These are phyloP conservation scores for Rhizopogon rudus DNA, from an alignment of 768 basidiomycete species.

Conservation along the genomic window DNA sequence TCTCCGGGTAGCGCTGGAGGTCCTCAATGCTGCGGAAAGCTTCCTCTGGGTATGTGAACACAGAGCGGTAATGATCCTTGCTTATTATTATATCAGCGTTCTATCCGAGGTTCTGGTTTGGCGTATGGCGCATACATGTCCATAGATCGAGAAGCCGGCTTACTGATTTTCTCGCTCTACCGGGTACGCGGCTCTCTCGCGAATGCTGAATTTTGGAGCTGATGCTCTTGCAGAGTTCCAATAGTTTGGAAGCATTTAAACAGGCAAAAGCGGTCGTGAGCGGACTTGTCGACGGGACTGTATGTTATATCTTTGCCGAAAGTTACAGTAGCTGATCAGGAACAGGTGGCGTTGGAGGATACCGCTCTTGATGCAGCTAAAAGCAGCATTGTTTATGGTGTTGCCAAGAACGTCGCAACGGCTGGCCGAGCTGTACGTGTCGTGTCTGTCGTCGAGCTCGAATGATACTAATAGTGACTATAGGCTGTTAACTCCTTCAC, in stretches of 20 bases:
- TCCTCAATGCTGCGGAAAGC: slow-evolving; percentile 90
- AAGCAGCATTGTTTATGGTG: slow-evolving; percentile 83
- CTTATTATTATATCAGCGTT: slow-evolving; percentile 46
- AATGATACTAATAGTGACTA: slow-evolving; percentile 3
- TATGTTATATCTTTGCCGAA: slow-evolving; percentile 30
- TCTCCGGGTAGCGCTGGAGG: slow-evolving; percentile 78
- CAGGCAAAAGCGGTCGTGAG: slow-evolving; percentile 76
- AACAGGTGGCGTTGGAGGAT: slow-evolving; percentile 73
- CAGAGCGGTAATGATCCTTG: slow-evolving; percentile 5
- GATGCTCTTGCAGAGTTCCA: slow-evolving; percentile 57
- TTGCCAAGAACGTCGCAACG: slow-evolving; percentile 79
- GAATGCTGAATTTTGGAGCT: not conserved
- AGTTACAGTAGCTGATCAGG: not conserved
- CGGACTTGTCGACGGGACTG: slow-evolving; percentile 79
- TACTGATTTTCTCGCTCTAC: slow-evolving; percentile 73
- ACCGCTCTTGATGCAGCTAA: slow-evolving; percentile 87
- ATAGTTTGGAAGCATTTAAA: slow-evolving; percentile 71
- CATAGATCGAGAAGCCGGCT: slow-evolving; percentile 73
- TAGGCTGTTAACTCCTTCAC: slow-evolving; percentile 81
- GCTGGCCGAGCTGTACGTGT: slow-evolving; percentile 76
- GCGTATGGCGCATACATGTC: slow-evolving; percentile 87
- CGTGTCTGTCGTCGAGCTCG: slow-evolving; percentile 21
- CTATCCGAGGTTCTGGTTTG: slow-evolving; percentile 90
- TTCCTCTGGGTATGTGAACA: slow-evolving; percentile 74
- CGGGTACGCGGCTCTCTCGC: slow-evolving; percentile 43